These are phyloP conservation scores for Rusavskia elegans DNA, from an alignment of 495 filamentous ascomycete genomes.

Conservation along the genomic window DNA sequence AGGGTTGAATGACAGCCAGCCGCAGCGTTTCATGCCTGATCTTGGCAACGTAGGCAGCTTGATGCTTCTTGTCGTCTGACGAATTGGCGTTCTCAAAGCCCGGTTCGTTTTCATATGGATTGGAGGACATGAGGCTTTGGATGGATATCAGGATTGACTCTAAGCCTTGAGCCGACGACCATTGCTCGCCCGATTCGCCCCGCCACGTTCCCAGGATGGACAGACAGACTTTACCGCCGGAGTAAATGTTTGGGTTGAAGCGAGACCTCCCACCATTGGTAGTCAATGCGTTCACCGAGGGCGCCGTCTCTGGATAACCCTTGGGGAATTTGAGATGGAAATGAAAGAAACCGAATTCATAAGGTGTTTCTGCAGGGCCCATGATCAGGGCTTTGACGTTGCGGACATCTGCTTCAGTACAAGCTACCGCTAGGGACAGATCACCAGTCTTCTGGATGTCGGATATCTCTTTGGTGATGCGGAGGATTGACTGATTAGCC, in stretches of 20 bases:
- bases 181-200: slow-evolving; percentile 76
- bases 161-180: slow-evolving; percentile 88
- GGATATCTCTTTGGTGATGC: slow-evolving; percentile 71
- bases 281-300: slow-evolving; percentile 56
- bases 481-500: slow-evolving; percentile 74
- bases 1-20: slow-evolving; percentile 67
- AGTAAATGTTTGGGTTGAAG: slow-evolving; percentile 96
- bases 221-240: slow-evolving; percentile 82
- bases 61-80: slow-evolving; percentile 52
- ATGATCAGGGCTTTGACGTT: slow-evolving; percentile 80
- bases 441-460: slow-evolving; percentile 55
- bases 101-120: slow-evolving; percentile 94
- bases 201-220: slow-evolving; percentile 67
- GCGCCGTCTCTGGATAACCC: slow-evolving; percentile 69
- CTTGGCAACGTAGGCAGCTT: slow-evolving; percentile 77
- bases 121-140: slow-evolving; percentile 84
- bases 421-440: slow-evolving; percentile 70
- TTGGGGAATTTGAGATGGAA: slow-evolving; percentile 23
- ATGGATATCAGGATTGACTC: slow-evolving; percentile 93
- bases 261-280: slow-evolving; percentile 77
- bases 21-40: slow-evolving; percentile 85
- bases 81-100: slow-evolving; percentile 68
- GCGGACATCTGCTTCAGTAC: slow-evolving; percentile 71
- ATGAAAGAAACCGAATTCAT: slow-evolving; percentile 92
- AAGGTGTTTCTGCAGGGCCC: slow-evolving; percentile 86